phyloP scores from a whole-genome alignment of 1,139 yeast species.

The Kluyveromyces sp. region DNA sequence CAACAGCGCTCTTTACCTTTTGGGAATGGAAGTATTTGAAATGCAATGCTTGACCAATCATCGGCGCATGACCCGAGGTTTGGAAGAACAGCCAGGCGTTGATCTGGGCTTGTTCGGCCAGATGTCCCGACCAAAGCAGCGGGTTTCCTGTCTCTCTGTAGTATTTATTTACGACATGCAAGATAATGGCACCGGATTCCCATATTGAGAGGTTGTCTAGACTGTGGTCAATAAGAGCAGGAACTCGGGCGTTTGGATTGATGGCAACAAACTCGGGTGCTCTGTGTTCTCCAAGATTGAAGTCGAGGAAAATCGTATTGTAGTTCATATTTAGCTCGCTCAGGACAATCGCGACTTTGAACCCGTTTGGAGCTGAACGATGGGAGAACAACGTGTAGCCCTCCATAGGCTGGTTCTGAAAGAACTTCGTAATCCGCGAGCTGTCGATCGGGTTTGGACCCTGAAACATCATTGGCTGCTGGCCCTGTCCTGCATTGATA shows the following conservation, averaged over 20 bases:
- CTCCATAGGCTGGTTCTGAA: constrained; percentile 69
- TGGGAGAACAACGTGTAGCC: constrained; percentile 88
- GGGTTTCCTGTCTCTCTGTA: constrained; percentile 67
- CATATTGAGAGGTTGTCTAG: constrained; percentile 75
- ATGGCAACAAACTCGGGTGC: constrained; percentile 88
- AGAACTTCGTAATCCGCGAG: constrained; percentile 63
- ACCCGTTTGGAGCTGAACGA: constrained; percentile 93
- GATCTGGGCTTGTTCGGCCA: constrained; percentile 80
- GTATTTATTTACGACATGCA: constrained; percentile 65
- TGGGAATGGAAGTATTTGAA: constrained; percentile 86
- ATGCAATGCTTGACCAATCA: constrained; percentile 96
- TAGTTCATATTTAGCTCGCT: constrained; percentile 76
- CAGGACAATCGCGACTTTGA: constrained; percentile 86
- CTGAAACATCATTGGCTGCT: constrained; percentile 13
- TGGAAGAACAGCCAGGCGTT: constrained; percentile 90
- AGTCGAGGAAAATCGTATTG: constrained; percentile 80
- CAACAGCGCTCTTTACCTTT: constrained; percentile 82
- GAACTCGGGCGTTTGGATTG: constrained; percentile 92
- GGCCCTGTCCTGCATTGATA: constrained; percentile 17
- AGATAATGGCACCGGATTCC: constrained; percentile 90
- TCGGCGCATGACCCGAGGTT: constrained; percentile 94
- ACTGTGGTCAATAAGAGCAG: constrained; percentile 85
- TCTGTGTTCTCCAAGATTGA: constrained; percentile 82
- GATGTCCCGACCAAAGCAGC: constrained; percentile 71
- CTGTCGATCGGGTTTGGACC: constrained; percentile 24